Evolutionary conservation across 2,329 filamentous ascomycete species (phyloP).

Genomic region (Didymella pomorum): DNA sequence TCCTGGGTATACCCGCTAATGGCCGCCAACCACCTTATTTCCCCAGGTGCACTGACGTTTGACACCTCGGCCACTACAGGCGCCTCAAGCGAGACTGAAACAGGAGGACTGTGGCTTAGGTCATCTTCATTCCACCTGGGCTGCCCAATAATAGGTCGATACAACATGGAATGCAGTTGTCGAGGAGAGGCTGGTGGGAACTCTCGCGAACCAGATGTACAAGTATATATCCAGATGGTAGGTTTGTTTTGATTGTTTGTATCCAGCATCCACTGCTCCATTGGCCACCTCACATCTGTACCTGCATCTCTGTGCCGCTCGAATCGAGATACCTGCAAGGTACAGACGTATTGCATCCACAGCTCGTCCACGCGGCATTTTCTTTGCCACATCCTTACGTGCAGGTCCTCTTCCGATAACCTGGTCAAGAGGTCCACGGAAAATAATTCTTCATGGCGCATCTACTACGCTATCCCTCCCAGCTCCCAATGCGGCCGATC

Average conservation of each 20-base stretch:
- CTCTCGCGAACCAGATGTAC: constrained; percentile 31
- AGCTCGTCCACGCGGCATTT: constrained; percentile 21
- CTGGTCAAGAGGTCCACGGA: constrained; percentile 34
- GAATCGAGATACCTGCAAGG: constrained; percentile 31
- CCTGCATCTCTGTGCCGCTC: constrained; percentile 32
- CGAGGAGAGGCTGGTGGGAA: constrained; percentile 47
- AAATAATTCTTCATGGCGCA: constrained; percentile 40
- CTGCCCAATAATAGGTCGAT: constrained; percentile 46
- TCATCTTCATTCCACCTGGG: constrained; percentile 46
- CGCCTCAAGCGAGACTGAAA: constrained; percentile 36
- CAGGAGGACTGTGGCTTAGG: constrained; percentile 39
- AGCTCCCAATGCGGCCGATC: constrained; percentile 55
- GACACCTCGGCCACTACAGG: constrained; percentile 27
- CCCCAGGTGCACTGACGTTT: constrained; percentile 24
- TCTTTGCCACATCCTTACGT: constrained; percentile 21
- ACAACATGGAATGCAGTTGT: constrained; percentile 42
- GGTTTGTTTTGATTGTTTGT: constrained; percentile 48
- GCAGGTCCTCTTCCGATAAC: constrained; percentile 27
- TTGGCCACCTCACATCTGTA: constrained; percentile 39
- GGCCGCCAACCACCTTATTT: constrained; percentile 36
- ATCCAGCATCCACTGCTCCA: constrained; percentile 32
- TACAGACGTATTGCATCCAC: constrained; percentile 34
- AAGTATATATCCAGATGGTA: constrained; percentile 50
- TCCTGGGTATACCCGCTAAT: constrained; percentile 27
- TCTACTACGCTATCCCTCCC: constrained; percentile 35